Evolutionary conservation across 805 yeast species (phyloP).

Genomic region (Saccharomyces mikatae): DNA sequence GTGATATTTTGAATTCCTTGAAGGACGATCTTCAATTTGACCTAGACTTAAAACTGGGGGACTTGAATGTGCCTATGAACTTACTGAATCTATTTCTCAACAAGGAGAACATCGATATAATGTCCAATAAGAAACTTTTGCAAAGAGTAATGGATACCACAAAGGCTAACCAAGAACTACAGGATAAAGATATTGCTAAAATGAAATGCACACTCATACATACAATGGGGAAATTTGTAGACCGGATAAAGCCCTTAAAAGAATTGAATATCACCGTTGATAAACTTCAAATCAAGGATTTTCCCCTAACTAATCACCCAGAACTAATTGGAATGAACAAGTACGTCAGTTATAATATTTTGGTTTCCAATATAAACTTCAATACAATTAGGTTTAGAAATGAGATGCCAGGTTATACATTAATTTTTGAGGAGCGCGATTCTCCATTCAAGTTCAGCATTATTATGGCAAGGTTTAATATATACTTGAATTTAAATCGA

Average conservation of each 20-base stretch:
- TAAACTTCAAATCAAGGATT: slow-evolving; percentile 13
- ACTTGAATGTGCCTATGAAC: slow-evolving; percentile 13
- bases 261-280: slow-evolving; percentile 21
- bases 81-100: not conserved
- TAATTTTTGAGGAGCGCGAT: slow-evolving; percentile 35
- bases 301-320: slow-evolving; percentile 17
- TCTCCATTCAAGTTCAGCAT: slow-evolving; percentile 35
- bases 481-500: slow-evolving; percentile 24
- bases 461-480: slow-evolving; percentile 33
- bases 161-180: not conserved
- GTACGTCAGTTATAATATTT: slow-evolving; percentile 17
- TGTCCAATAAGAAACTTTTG: slow-evolving; percentile 1
- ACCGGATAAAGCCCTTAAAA: slow-evolving; percentile 7
- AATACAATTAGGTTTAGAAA: slow-evolving; percentile 24
- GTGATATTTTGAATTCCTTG: slow-evolving; percentile 4
- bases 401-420: slow-evolving; percentile 41
- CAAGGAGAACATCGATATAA: not conserved
- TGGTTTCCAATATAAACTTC: slow-evolving; percentile 21
- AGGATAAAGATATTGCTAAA: slow-evolving; percentile 2
- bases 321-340: slow-evolving; percentile 16
- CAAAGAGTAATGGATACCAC: not conserved
- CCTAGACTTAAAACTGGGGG: slow-evolving; percentile 19
- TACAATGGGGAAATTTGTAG: slow-evolving; percentile 1
- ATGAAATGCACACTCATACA: slow-evolving; percentile 3
- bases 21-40: slow-evolving; percentile 2